These are phyloP conservation scores for Candolleomyces eurysporus DNA, from an alignment of 768 basidiomycete species.

Conservation along the genomic window DNA sequence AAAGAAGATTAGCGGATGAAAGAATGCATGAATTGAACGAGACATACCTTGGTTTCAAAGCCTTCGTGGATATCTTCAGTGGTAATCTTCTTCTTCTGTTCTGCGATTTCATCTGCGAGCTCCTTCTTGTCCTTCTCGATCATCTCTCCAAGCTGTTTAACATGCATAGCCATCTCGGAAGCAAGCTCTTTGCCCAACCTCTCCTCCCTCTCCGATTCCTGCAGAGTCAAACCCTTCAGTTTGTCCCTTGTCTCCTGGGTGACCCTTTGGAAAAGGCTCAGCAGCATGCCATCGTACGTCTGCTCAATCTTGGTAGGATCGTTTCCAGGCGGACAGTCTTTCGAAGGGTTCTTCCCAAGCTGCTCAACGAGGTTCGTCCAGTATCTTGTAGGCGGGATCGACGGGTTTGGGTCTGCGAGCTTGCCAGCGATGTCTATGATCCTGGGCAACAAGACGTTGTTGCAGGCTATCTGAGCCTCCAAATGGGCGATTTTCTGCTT, in stretches of 20 bases:
- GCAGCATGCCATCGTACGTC: constrained; percentile 91
- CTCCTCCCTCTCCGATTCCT: constrained; percentile 58
- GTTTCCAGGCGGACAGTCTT: constrained; percentile 72
- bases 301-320: constrained; percentile 65
- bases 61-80: constrained; percentile 92
- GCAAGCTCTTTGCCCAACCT: constrained; percentile 56
- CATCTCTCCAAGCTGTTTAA: constrained; percentile 62
- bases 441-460: constrained; percentile 73
- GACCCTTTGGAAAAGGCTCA: constrained; percentile 72
- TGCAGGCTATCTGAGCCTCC: constrained; percentile 78
- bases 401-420: constrained; percentile 39
- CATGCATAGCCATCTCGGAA: constrained; percentile 63
- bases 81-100: constrained; percentile 91
- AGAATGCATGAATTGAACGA: not conserved
- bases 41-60: constrained; percentile 68
- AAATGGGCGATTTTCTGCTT: constrained; percentile 74
- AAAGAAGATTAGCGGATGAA: not conserved
- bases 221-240: constrained; percentile 35
- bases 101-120: constrained; percentile 59
- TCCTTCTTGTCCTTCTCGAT: constrained; percentile 62
- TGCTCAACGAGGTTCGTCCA: constrained; percentile 72
- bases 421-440: constrained; percentile 56
- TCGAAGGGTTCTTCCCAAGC: constrained; percentile 71
- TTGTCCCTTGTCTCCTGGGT: constrained; percentile 63
- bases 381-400: constrained; percentile 42